Evolutionary conservation across 495 filamentous ascomycete species (phyloP).

Genomic region (Jackrogersella multiformis): DNA sequence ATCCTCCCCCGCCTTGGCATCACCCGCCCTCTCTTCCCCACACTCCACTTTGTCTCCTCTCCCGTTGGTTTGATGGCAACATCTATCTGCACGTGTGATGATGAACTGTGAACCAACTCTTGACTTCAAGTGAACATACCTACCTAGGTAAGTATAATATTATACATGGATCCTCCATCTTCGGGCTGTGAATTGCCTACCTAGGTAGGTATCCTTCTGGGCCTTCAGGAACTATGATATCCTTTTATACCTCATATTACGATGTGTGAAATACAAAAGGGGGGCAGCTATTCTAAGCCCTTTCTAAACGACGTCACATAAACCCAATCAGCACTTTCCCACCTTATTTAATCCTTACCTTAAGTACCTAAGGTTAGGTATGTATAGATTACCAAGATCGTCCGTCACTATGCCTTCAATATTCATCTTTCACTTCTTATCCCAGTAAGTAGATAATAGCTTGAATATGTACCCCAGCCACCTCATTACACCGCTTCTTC

Average conservation of each 20-base stretch:
- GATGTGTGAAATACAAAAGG: background rate
- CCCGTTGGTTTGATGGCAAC: background rate
- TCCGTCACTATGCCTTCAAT: constrained; percentile 2
- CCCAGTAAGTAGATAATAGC: background rate
- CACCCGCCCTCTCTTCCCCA: constrained; percentile 19
- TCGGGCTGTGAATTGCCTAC: background rate
- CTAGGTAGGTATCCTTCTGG: no score
- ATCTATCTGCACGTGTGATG: constrained; percentile 5
- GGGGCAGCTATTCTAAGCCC: background rate
- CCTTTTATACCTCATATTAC: background rate
- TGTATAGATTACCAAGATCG: background rate
- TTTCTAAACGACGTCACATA: constrained; percentile 10
- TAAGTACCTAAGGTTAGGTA: no score
- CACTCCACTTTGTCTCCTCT: constrained; percentile 25
- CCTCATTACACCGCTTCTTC: constrained; percentile 6
- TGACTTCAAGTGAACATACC: background rate
- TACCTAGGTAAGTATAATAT: no score
- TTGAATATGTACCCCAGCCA: background rate
- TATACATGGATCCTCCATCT: no score
- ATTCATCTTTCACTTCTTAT: background rate
- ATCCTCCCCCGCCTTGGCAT: constrained; percentile 37
- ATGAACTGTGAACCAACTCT: background rate
- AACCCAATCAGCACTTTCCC: constrained; percentile 7
- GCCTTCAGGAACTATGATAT: background rate
- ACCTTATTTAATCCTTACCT: background rate